Percentiles rank a stretch among this genome's conserved stretches.
These are phyloP conservation scores for Phaeodactylum tricornutum DNA, from an alignment of 108 stramenopile genomes.

Conservation along the genomic window DNA sequence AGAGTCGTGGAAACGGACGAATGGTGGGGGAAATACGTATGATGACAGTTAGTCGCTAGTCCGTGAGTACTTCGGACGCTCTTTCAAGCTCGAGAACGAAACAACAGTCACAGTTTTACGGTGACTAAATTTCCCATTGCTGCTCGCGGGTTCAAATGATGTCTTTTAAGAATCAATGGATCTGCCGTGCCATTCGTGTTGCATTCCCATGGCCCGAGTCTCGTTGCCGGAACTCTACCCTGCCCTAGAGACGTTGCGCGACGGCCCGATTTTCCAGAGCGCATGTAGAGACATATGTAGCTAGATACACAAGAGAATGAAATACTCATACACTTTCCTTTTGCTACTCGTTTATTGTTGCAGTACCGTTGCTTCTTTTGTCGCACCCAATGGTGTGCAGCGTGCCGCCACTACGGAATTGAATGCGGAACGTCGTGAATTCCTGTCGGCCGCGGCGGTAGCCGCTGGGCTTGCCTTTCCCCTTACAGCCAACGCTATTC, in stretches of 20 bases:
- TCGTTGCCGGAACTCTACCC: background rate
- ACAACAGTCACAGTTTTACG: background rate
- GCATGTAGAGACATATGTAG: background rate
- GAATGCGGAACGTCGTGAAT: slow-evolving; percentile 73
- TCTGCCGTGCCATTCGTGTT: background rate
- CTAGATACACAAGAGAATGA: background rate
- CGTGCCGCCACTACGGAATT: slow-evolving; percentile 52
- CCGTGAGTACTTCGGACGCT: background rate
- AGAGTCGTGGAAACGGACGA: background rate
- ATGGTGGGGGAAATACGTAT: background rate
- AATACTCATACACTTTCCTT: background rate
- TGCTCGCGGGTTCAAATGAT: no score
- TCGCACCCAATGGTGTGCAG: slow-evolving; percentile 36
- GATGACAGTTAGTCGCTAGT: no score
- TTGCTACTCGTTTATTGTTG: slow-evolving; percentile 4
- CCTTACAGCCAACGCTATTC: slow-evolving; percentile 63
- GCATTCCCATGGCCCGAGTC: background rate
- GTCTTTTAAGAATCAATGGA: background rate
- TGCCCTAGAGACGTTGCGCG: background rate
- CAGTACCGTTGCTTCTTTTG: slow-evolving; percentile 77
- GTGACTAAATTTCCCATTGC: background rate
- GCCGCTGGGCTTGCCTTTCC: slow-evolving; percentile 51
- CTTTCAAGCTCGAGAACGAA: no score
- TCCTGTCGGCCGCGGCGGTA: slow-evolving; percentile 64
- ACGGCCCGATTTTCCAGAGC: background rate